phyloP scores from a whole-genome alignment of 495 filamentous ascomycete genomes.

The Aspergillus conjunctus region DNA sequence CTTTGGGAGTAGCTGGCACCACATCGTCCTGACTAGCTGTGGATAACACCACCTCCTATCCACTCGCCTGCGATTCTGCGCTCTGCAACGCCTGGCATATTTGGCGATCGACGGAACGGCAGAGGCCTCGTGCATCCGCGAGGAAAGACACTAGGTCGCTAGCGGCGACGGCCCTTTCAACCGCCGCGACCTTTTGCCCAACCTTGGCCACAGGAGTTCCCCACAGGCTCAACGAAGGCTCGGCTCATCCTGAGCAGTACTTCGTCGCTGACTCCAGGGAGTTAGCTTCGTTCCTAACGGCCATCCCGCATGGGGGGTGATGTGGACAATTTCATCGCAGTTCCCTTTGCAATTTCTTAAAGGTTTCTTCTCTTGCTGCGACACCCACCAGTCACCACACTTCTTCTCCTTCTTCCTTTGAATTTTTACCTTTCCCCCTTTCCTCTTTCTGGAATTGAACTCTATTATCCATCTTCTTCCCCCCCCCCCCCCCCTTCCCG shows the following conservation, averaged over 20 bases:
- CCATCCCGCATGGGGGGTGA: conserved; percentile 28
- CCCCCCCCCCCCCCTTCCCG: neutral
- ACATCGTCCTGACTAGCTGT: neutral
- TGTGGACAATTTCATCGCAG: neutral
- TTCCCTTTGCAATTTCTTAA: neutral
- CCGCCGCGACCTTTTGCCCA: neutral
- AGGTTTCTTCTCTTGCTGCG: neutral
- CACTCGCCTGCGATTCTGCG: neutral
- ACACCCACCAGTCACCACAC: neutral
- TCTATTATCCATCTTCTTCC: neutral
- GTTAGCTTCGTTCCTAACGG: conserved; percentile 18
- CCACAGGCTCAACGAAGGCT: neutral
- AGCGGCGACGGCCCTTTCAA: neutral
- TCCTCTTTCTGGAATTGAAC: neutral
- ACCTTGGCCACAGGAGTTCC: neutral
- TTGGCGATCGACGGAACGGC: conserved; percentile 11
- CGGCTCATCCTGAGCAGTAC: neutral
- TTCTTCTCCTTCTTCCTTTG: neutral
- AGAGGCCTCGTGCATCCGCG: conserved; percentile 13
- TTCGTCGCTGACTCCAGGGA: neutral
- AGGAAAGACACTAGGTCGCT: conserved; percentile 1
- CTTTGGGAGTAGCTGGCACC: neutral
- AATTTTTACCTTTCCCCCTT: neutral
- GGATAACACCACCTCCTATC: neutral
- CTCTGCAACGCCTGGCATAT: neutral